Evolutionary conservation across 164 flowering plant genomes (phyloP).

Genomic region (Buxus sempervirens): DNA sequence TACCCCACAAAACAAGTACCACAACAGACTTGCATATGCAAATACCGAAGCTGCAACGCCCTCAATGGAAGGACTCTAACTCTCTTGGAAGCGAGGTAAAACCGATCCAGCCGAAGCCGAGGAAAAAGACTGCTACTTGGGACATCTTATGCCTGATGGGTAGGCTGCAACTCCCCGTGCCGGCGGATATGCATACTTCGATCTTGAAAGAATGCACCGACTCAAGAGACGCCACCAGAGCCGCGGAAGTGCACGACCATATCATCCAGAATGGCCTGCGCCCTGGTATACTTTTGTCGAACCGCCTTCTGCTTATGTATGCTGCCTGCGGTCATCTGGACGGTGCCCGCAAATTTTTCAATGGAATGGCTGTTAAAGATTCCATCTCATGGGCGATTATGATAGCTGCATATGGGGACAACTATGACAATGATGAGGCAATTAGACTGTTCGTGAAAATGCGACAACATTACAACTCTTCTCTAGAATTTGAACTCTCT

Average conservation of each 20-base stretch:
- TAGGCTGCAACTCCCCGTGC: conserved; percentile 35
- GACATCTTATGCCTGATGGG: conserved; percentile 57
- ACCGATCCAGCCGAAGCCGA: neutral
- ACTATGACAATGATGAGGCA: conserved; percentile 29
- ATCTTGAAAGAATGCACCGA: conserved; percentile 56
- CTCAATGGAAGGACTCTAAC: neutral
- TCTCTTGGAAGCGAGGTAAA: neutral
- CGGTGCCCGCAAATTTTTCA: conserved; percentile 47
- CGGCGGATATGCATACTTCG: conserved; percentile 42
- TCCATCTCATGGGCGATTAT: conserved; percentile 47
- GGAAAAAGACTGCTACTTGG: neutral
- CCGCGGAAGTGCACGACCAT: conserved; percentile 40
- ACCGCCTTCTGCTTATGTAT: conserved; percentile 49
- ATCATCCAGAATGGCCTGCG: conserved; percentile 21
- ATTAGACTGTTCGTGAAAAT: conserved; percentile 33
- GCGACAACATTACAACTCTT: conserved; percentile 13
- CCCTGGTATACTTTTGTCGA: conserved; percentile 26
- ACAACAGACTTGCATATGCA: neutral
- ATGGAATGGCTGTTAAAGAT: conserved; percentile 42
- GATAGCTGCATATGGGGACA: conserved; percentile 41
- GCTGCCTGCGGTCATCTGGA: conserved; percentile 35
- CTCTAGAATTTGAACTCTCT: too few species aligned
- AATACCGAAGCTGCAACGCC: neutral
- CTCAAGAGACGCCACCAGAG: conserved; percentile 25
- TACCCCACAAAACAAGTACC: neutral